These are phyloP conservation scores for Trichoderma virens DNA, from an alignment of 495 filamentous ascomycete genomes.

Conservation along the genomic window DNA sequence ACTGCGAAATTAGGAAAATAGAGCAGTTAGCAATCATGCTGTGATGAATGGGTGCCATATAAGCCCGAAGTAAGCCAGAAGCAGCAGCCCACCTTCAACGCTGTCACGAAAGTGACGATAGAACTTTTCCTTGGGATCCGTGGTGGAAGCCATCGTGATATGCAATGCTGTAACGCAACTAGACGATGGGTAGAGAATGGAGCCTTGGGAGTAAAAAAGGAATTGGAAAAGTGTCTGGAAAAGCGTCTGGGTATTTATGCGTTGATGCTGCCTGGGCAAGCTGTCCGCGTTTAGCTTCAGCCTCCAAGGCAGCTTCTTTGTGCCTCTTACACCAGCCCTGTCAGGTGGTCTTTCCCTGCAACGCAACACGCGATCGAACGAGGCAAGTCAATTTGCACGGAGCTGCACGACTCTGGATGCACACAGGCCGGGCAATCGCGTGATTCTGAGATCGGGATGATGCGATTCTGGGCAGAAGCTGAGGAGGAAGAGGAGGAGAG, in stretches of 20 bases:
- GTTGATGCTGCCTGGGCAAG: background rate
- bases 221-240: background rate
- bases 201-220: background rate
- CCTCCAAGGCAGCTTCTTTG: background rate
- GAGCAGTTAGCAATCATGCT: background rate
- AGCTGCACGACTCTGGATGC: background rate
- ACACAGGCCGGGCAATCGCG: background rate
- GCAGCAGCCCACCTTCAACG: slow-evolving; percentile 50
- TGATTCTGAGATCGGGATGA: background rate
- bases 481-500: background rate
- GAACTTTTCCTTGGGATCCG: slow-evolving; percentile 61
- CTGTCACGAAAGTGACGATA: slow-evolving; percentile 71
- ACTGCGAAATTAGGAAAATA: slow-evolving; percentile 17
- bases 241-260: background rate
- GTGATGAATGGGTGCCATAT: background rate
- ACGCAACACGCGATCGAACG: background rate
- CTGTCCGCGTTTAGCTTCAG: background rate
- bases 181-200: background rate
- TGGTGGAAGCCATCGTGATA: slow-evolving; percentile 11
- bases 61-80: background rate
- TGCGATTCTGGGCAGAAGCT: background rate
- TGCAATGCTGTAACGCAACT: background rate
- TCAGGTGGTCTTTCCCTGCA: slow-evolving; percentile 1
- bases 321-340: background rate
- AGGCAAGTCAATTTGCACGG: background rate